Evolutionary conservation across 345 rosid species (phyloP).

Genomic region (Eucalyptus curtisii): DNA sequence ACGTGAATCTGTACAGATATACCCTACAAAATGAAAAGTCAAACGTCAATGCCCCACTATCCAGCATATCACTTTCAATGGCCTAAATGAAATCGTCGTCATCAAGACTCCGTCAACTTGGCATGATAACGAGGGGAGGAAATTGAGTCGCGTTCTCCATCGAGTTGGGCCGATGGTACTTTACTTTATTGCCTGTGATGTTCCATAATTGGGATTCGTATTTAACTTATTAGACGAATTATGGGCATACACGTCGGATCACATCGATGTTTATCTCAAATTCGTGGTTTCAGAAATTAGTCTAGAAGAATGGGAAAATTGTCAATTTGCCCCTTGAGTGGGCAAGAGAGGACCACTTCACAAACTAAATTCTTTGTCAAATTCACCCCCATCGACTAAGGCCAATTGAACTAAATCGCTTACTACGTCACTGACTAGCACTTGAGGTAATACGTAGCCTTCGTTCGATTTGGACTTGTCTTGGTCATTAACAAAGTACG

Average conservation of each 20-base stretch:
- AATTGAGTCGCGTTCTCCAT: neutral
- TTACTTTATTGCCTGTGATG: neutral
- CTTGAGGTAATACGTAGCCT: neutral
- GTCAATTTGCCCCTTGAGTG: neutral
- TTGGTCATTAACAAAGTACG: neutral
- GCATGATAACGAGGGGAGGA: neutral
- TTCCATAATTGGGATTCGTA: neutral
- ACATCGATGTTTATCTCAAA: neutral
- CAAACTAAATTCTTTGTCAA: neutral
- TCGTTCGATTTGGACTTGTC: neutral
- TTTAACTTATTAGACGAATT: neutral
- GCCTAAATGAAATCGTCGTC: neutral
- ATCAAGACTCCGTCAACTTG: neutral
- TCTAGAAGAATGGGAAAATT: neutral
- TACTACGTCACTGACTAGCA: neutral
- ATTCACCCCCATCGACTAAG: neutral
- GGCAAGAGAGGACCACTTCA: neutral
- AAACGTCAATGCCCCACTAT: neutral
- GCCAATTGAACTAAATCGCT: neutral
- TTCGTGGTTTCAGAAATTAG: neutral
- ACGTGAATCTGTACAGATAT: neutral
- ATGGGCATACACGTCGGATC: neutral
- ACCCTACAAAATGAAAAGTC: neutral
- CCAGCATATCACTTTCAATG: neutral
- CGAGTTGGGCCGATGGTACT: neutral